Base-by-base conservation (phyloP, 2,329 filamentous ascomycete species). In the Grosmannia penicillata region DNA sequence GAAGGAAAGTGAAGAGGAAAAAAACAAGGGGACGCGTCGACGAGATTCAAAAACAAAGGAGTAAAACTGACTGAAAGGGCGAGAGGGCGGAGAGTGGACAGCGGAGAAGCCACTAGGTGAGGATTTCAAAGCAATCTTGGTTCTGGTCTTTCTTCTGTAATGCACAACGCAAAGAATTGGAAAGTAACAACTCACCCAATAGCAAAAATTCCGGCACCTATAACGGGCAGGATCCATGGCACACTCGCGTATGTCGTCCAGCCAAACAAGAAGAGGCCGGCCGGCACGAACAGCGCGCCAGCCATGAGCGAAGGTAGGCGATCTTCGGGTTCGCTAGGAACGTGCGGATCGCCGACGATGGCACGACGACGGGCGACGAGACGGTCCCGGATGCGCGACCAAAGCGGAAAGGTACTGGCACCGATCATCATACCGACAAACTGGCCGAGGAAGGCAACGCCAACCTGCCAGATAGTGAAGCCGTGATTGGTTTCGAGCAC, bases 191-290 rank as follows among this genome's bases (percentile, higher is more conserved):
- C 75, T 64, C 63, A 81, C 75, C 72, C 82, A 53, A 68, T 62
- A 41, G 77, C 81, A 59, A 86, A 87, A 32, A 87, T 62, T 30
- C 56, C 66, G 22, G 75, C 80, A 17, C 78, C 82, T 57, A 87
- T 77, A 47, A 85, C 78, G 21, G 81, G 78, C 33, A 77, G 68
- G 44, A 83, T 80, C 77, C 77, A 89, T 57, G 84, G 79, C 35
- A 94, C 71, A 48, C 58, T 69, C 3, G 76, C 57, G 54, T 78
- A 87, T 13, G 81, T 80, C 5, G 82, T 86, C 82, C 85, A 94
- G 8, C 75, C 85, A 58, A 94, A 94, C 60, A 83, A 81, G 56
- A 95, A 93, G 14, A 96, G 60, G 7, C 84, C 83, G 40, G 82
- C 63, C 6, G 86, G 83, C 24, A 91, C 83, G 9, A 93, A 58